phyloP scores from a whole-genome alignment of 768 basidiomycete species.

The Suillus subalutaceus region DNA sequence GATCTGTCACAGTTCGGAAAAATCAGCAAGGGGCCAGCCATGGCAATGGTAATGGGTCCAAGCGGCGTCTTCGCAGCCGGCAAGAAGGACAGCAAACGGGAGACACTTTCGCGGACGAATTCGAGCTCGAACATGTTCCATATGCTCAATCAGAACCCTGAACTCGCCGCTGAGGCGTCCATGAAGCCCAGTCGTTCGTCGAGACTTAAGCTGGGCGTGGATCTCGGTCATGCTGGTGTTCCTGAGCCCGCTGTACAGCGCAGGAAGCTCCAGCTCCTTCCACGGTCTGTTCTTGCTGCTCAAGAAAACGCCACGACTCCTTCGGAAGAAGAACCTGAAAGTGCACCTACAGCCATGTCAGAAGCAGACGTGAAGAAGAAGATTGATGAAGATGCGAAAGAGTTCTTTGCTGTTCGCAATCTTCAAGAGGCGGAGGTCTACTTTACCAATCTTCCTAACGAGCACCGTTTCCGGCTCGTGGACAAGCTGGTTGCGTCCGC shows the following conservation, averaged over 20 bases:
- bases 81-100: constrained; percentile 71
- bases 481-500: constrained; percentile 74
- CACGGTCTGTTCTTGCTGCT: constrained; percentile 69
- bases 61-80: constrained; percentile 81
- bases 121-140: constrained; percentile 89
- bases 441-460: constrained; percentile 72
- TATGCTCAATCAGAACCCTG: constrained; percentile 70
- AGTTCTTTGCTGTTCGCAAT: constrained; percentile 85
- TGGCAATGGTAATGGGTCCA: constrained; percentile 72
- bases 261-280: constrained; percentile 73
- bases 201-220: constrained; percentile 54
- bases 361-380: constrained; percentile 72
- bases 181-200: constrained; percentile 55
- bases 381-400: constrained; percentile 81
- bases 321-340: constrained; percentile 55
- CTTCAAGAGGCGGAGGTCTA: constrained; percentile 88
- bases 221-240: constrained; percentile 46
- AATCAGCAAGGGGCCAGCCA: constrained; percentile 68
- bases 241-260: constrained; percentile 58
- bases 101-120: constrained; percentile 76
- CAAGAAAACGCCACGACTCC: constrained; percentile 47
- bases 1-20: constrained; percentile 90
- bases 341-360: constrained; percentile 49
- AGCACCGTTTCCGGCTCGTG: constrained; percentile 67
- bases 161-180: constrained; percentile 55